Evolutionary conservation across 164 flowering plant species (phyloP).

Genomic region (Magnolia officinalis): DNA sequence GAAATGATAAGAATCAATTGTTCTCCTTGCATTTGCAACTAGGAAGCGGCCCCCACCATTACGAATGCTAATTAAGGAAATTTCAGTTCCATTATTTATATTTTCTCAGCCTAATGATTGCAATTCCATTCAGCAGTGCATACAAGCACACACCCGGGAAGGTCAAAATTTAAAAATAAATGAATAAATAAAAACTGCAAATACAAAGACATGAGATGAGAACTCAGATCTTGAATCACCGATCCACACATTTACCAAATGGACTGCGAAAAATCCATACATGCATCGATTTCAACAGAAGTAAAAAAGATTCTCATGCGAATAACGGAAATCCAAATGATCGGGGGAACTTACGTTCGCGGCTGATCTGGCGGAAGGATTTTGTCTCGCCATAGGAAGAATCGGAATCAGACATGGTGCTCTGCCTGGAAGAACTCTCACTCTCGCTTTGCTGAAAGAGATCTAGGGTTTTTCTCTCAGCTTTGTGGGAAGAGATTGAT

Average conservation of each 20-base stretch:
- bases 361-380: conserved; percentile 70
- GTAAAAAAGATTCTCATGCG: not conserved
- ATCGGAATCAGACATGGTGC: conserved; percentile 27
- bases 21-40: not conserved
- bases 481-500: not conserved
- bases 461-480: not conserved
- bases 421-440: not conserved
- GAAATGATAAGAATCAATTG: not conserved
- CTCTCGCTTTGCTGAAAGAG: not conserved
- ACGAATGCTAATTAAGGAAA: not conserved
- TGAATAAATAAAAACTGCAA: no score
- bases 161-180: no score
- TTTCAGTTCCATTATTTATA: not conserved
- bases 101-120: not conserved
- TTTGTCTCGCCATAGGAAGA: conserved; percentile 59
- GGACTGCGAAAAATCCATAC: not conserved
- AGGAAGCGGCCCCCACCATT: not conserved
- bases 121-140: not conserved
- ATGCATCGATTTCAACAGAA: not conserved
- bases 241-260: not conserved
- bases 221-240: not conserved
- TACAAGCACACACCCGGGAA: not conserved
- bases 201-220: not conserved
- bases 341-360: conserved; percentile 57
- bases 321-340: not conserved